phyloP scores from a whole-genome alignment of 73 alveolate species.

The Diophrys sp. region DNA sequence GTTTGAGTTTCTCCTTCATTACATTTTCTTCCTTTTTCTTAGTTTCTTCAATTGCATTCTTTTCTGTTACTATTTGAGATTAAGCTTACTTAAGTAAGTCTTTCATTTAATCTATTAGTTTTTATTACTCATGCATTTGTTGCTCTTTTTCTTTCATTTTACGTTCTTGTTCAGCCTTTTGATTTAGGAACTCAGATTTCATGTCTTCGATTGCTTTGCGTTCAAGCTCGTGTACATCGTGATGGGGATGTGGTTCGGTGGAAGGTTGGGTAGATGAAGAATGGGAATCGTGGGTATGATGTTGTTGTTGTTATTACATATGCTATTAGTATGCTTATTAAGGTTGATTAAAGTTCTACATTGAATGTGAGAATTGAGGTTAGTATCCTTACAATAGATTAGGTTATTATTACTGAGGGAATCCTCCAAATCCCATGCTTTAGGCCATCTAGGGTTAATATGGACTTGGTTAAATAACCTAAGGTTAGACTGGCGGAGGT shows the following conservation, averaged over 20 bases:
- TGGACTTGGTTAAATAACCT: too few species aligned
- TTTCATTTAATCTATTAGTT: background rate
- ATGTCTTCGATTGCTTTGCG: background rate
- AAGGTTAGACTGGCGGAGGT: too few species aligned
- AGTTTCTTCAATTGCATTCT: background rate
- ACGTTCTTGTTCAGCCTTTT: background rate
- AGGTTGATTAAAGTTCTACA: too few species aligned
- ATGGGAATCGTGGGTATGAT: background rate
- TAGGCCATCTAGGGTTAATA: too few species aligned
- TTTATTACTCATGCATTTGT: background rate
- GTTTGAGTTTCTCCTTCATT: background rate
- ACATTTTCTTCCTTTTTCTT: slow-evolving; percentile 5
- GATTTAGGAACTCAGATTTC: background rate
- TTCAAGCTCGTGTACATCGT: background rate
- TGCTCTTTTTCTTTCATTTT: background rate
- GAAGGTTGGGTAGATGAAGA: background rate
- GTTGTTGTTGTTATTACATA: background rate
- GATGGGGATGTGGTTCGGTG: background rate
- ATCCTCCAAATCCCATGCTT: too few species aligned
- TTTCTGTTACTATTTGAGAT: background rate
- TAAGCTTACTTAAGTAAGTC: background rate
- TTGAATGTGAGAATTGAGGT: too few species aligned
- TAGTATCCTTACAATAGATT: too few species aligned
- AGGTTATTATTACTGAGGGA: too few species aligned
- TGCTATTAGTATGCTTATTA: too few species aligned